phyloP scores from a whole-genome alignment of 176 grass and related monocot genomes.

The Rhipidocladum racemiflorum region DNA sequence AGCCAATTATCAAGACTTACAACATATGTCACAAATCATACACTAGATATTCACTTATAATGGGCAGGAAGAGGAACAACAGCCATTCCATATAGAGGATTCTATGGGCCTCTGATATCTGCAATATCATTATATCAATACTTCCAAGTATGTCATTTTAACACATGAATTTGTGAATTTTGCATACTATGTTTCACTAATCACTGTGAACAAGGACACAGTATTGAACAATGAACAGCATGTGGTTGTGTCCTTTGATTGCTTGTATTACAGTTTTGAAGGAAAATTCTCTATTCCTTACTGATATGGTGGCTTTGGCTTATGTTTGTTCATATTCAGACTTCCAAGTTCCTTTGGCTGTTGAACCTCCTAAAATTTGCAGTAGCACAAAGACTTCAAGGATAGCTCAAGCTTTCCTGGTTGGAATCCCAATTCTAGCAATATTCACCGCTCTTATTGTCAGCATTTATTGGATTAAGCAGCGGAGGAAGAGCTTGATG shows the following conservation, averaged over 20 bases:
- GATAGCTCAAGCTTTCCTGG: constrained; percentile 29
- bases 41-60: constrained; percentile 71
- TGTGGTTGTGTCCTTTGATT: not conserved
- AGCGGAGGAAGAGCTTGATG: constrained; percentile 31
- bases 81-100: constrained; percentile 77
- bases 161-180: no score
- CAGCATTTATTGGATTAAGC: constrained; percentile 48
- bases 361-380: constrained; percentile 29
- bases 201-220: constrained; percentile 2
- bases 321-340: constrained; percentile 41
- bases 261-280: not conserved
- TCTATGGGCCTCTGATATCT: no score
- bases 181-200: not conserved
- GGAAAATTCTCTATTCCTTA: constrained; percentile 1
- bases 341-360: constrained; percentile 44
- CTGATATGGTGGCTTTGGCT: constrained; percentile 20
- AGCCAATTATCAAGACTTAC: constrained; percentile 55
- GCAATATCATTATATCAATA: no score
- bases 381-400: constrained; percentile 20
- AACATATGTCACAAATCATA: constrained; percentile 55
- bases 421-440: constrained; percentile 50
- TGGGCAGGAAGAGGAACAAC: constrained; percentile 92
- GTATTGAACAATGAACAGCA: not conserved
- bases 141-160: no score
- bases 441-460: constrained; percentile 45